A percentile compares a stretch with the other conserved stretches of the same genome.
phyloP scores from a whole-genome alignment of 2,329 filamentous ascomycete species.

The Colletotrichum lindemuthianum region DNA sequence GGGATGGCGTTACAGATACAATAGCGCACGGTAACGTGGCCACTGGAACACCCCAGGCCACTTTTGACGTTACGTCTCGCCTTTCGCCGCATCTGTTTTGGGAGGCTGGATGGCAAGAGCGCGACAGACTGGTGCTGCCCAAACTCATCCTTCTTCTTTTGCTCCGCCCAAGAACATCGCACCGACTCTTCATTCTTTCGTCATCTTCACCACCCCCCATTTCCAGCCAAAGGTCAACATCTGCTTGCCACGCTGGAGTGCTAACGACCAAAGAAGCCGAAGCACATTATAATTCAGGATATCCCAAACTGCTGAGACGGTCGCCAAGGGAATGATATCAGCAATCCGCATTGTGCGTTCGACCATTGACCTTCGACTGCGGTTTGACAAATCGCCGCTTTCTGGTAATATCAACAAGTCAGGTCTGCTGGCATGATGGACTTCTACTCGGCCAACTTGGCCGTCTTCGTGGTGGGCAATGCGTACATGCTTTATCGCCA shows the following conservation, averaged over 20 bases:
- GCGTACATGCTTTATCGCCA: conserved; percentile 40
- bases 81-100: no score
- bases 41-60: conserved; percentile 1
- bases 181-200: not conserved
- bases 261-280: conserved; percentile 21
- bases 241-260: conserved; percentile 1
- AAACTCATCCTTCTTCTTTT: not conserved
- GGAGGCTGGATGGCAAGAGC: not conserved
- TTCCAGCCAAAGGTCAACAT: not conserved
- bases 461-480: conserved; percentile 39
- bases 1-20: conserved; percentile 3
- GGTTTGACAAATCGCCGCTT: not conserved
- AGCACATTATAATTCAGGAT: conserved; percentile 23
- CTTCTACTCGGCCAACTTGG: conserved; percentile 41
- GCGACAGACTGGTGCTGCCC: not conserved
- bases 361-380: no score
- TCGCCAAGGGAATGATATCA: not conserved
- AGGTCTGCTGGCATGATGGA: conserved; percentile 30
- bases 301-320: conserved; percentile 22
- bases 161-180: no score
- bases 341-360: no score
- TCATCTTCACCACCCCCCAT: not conserved
- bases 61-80: no score
- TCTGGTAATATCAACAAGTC: not conserved
- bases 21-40: not conserved